phyloP scores from a whole-genome alignment of 352 stramenopile genomes.

The Globisporangium polare region DNA sequence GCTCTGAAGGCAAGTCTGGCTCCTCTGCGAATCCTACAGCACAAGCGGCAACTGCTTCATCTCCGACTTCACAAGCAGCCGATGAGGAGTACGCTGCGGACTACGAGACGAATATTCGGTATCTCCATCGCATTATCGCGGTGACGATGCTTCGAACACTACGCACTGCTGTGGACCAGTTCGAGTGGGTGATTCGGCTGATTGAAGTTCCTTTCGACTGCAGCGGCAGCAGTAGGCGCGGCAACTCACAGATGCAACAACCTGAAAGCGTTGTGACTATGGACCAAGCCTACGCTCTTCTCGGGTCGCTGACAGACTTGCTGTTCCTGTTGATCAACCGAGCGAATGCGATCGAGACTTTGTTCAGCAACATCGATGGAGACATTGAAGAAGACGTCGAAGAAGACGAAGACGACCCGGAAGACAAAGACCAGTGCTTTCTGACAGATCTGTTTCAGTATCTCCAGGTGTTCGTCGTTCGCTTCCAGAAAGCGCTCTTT shows the following conservation, averaged over 20 bases:
- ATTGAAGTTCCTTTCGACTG: slow-evolving; percentile 35
- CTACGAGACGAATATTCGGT: slow-evolving; percentile 28
- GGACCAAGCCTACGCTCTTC: slow-evolving; percentile 46
- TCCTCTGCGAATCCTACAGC: neutral
- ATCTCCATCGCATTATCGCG: slow-evolving; percentile 39
- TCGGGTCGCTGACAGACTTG: slow-evolving; percentile 45
- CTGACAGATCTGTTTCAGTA: slow-evolving; percentile 47
- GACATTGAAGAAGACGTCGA: slow-evolving; percentile 18
- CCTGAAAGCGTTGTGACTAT: slow-evolving; percentile 9
- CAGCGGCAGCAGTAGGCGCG: slow-evolving; percentile 2
- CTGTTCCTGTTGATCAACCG: slow-evolving; percentile 57
- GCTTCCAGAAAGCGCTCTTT: slow-evolving; percentile 57
- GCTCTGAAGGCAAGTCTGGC: slow-evolving; percentile 19
- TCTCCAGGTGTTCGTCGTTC: slow-evolving; percentile 38
- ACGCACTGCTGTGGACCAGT: slow-evolving; percentile 49
- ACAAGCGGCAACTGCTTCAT: neutral
- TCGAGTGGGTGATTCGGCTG: slow-evolving; percentile 40
- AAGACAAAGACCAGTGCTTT: slow-evolving; percentile 29
- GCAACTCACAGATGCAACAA: neutral
- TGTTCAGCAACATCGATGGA: slow-evolving; percentile 21
- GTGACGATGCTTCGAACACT: slow-evolving; percentile 33
- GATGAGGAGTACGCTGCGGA: slow-evolving; percentile 7
- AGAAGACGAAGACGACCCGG: slow-evolving; percentile 19
- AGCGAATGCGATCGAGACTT: slow-evolving; percentile 37
- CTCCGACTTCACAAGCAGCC: neutral